Evolutionary conservation across 208 protist genomes (phyloP).

Genomic region (Trypanosoma scelopori): DNA sequence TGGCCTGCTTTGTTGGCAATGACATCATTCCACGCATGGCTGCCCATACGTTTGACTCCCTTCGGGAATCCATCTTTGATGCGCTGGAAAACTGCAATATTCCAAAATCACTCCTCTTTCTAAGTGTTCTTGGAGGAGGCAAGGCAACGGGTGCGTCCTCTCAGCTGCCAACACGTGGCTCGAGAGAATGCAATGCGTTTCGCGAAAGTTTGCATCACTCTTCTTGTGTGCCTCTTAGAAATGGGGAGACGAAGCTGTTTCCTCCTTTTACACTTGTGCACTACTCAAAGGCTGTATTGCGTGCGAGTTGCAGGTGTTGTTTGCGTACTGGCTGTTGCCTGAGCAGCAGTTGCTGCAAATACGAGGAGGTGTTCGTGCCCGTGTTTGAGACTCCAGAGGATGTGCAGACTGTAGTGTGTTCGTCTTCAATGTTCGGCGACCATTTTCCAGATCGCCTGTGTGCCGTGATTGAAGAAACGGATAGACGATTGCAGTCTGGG

Average conservation of each 20-base stretch:
- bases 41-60: slow-evolving; percentile 73
- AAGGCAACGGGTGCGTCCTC: slow-evolving; percentile 32
- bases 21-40: slow-evolving; percentile 82
- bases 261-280: slow-evolving; percentile 71
- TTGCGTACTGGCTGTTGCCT: slow-evolving; percentile 12
- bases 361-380: slow-evolving; percentile 67
- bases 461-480: slow-evolving; percentile 40
- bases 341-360: slow-evolving; percentile 27
- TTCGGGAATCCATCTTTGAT: slow-evolving; percentile 78
- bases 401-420: slow-evolving; percentile 69
- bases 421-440: slow-evolving; percentile 79
- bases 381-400: slow-evolving; percentile 46
- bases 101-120: slow-evolving; percentile 68
- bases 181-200: slow-evolving; percentile 33
- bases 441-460: slow-evolving; percentile 88
- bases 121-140: slow-evolving; percentile 41
- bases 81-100: slow-evolving; percentile 42
- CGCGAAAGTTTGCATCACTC: slow-evolving; percentile 38
- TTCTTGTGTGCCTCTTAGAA: slow-evolving; percentile 21
- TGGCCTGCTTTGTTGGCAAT: slow-evolving; percentile 69
- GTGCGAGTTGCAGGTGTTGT: slow-evolving; percentile 12
- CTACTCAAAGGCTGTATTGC: slow-evolving; percentile 58
- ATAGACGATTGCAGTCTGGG: slow-evolving; percentile 43
- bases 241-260: slow-evolving; percentile 45
- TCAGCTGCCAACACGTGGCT: slow-evolving; percentile 15